Base-by-base conservation (phyloP, 2,329 filamentous ascomycete genomes). In the Penicillium sp. region DNA sequence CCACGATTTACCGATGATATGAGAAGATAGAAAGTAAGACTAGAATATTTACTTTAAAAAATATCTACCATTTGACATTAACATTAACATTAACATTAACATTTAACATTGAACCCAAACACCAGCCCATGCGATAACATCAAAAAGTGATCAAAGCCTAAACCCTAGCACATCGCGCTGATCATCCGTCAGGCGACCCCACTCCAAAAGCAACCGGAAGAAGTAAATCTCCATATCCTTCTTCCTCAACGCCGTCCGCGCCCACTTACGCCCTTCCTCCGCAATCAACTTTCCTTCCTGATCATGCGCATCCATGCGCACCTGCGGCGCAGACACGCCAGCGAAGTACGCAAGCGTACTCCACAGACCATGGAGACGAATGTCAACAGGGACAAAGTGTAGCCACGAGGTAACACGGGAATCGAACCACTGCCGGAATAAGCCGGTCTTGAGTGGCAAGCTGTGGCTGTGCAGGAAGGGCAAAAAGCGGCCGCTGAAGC, bases 161-260 rank as follows among this genome's bases (percentile, higher is more conserved):
- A 73, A 79, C 9, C 75, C 77, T 42, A 83, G 65, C 43, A 73
- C 67, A 63, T 81, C 79, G 61, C 81, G 74, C 51, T 65, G 66
- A 64, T 91, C 87, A 70, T 88, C 82, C 19, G 87, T 81, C 41
- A 91, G 66, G 57, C 88, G 75, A 2, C 81, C 88, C 87, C 89
- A 94, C 75, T 94, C 90, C 18, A 94, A 73, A 62, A 94, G 72
- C 56, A 94, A 69, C 43, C 90, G 77, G 67, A 92, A 94, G 64
- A 93, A 78, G 66, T 94, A 94, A 9, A 91, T 81, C 70, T 91
- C 87, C 83, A 88, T 89, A 65, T 94, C 90, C 68, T 87, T 86
- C 63, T 82, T 83, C 55, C 86, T 76, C 16, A 91, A 62, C 11
- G 83, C 86, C 67, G 78, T 78, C 7, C 76, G 74, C 2, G 84